A percentile compares a stretch with the other conserved stretches of the same genome.
phyloP scores from a whole-genome alignment of 345 rosid genomes.

The Pseudoturritis turrita region DNA sequence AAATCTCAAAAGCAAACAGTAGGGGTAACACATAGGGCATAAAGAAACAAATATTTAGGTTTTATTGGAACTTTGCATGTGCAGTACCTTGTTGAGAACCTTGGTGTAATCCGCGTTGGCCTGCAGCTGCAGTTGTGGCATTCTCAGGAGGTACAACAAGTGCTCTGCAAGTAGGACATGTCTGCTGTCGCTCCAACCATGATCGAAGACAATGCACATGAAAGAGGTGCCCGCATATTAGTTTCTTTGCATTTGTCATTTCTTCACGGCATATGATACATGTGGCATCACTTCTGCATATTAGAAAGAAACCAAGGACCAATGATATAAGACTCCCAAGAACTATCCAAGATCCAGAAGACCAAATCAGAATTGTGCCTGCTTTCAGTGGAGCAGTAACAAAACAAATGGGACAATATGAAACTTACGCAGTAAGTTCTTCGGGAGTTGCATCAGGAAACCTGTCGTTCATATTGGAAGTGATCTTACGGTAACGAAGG shows the following conservation, averaged over 20 bases:
- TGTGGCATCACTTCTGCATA: constrained; percentile 84
- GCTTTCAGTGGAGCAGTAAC: not conserved
- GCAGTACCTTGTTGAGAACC: constrained; percentile 56
- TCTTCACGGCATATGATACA: constrained; percentile 99
- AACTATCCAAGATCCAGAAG: not conserved
- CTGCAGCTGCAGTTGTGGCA: constrained; percentile 48
- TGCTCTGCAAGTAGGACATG: constrained; percentile 98
- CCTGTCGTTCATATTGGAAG: constrained; percentile 96
- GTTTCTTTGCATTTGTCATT: constrained; percentile 93
- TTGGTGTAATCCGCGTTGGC: constrained; percentile 53
- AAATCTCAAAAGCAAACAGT: not conserved
- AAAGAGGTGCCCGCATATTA: constrained; percentile 92
- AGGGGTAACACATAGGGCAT: not conserved
- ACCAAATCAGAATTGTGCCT: not conserved
- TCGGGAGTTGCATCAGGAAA: constrained; percentile 95
- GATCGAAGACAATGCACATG: constrained; percentile 98
- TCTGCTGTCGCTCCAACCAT: constrained; percentile 97
- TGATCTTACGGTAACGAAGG: constrained; percentile 83
- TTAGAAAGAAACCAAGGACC: constrained; percentile 10
- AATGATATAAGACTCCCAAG: constrained; percentile 2
- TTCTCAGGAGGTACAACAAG: constrained; percentile 84
- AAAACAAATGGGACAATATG: not conserved
- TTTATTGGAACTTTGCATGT: not conserved
- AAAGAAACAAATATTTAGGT: not conserved
- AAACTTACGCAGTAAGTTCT: constrained; percentile 80